phyloP scores from a whole-genome alignment of 23 red algal genomes.

The Gracilaria caudata region DNA sequence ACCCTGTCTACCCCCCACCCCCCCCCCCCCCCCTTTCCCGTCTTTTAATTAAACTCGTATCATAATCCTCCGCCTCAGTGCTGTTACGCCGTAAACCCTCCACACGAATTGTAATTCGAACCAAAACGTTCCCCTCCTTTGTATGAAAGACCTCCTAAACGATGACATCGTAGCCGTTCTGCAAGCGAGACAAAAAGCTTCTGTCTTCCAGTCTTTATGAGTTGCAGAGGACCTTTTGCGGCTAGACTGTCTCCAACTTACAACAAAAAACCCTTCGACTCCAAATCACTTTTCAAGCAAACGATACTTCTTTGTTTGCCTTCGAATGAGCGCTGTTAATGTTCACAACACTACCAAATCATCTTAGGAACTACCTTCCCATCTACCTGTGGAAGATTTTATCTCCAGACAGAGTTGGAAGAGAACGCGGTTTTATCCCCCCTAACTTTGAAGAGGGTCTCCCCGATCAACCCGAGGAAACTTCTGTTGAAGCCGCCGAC shows the following conservation, averaged over 20 bases:
- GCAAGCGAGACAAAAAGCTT: neutral
- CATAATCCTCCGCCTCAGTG: neutral
- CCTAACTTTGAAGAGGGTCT: conserved; percentile 5
- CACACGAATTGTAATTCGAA: neutral
- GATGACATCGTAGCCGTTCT: neutral
- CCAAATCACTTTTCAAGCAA: neutral
- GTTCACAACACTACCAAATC: conserved; percentile 10
- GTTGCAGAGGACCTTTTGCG: neutral
- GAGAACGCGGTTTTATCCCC: neutral
- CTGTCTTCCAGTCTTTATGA: neutral
- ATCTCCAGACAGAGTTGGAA: neutral
- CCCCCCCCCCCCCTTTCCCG: no score
- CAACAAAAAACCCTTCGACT: neutral
- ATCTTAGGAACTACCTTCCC: conserved; percentile 21
- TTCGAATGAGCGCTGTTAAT: conserved; percentile 1
- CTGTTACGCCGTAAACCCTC: neutral
- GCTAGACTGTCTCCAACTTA: neutral
- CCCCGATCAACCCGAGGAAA: conserved; percentile 10
- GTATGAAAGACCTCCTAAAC: neutral
- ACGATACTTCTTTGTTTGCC: neutral
- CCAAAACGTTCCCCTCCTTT: neutral
- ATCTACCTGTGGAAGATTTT: conserved; percentile 19
- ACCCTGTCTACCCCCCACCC: no score
- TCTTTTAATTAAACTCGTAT: neutral
- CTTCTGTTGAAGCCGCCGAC: neutral